phyloP scores from a whole-genome alignment of 257 asterid species.

The Verbena officinalis region DNA sequence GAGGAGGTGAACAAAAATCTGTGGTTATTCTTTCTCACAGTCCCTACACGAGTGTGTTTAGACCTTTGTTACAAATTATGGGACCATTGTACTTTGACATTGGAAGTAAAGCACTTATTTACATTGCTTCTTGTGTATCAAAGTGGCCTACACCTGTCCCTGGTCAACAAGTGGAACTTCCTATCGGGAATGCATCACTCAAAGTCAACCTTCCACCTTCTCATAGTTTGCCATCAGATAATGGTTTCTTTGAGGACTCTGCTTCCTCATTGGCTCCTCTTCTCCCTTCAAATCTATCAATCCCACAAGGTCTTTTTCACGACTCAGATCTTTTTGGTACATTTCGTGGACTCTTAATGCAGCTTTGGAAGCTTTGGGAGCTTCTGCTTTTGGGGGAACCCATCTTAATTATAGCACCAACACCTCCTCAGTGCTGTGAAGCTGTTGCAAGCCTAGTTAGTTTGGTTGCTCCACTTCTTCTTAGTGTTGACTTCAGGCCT shows the following conservation, averaged over 20 bases:
- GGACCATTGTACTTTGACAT: slow-evolving; percentile 95
- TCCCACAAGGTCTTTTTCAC: slow-evolving; percentile 94
- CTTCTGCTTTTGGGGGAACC: slow-evolving; percentile 92
- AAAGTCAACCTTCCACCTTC: slow-evolving; percentile 91
- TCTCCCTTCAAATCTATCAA: slow-evolving; percentile 82
- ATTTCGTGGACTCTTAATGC: slow-evolving; percentile 83
- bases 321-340: slow-evolving; percentile 95
- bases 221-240: slow-evolving; percentile 88
- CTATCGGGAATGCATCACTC: slow-evolving; percentile 86
- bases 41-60: slow-evolving; percentile 88
- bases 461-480: slow-evolving; percentile 89
- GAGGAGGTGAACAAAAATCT: slow-evolving; percentile 98
- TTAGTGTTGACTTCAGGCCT: slow-evolving; percentile 92
- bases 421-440: slow-evolving; percentile 95
- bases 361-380: slow-evolving; percentile 98
- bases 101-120: slow-evolving; percentile 87
- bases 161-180: slow-evolving; percentile 87
- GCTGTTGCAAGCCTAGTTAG: slow-evolving; percentile 95
- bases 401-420: slow-evolving; percentile 84
- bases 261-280: slow-evolving; percentile 91
- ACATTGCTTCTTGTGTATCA: slow-evolving; percentile 81
- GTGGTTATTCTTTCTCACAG: slow-evolving; percentile 88
- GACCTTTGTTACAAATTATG: slow-evolving; percentile 92
- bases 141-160: slow-evolving; percentile 89
- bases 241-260: slow-evolving; percentile 81